Percentiles rank a stretch among this genome's conserved stretches.
Conservation (phyloP, 2,329 filamentous ascomycete genomes). For the Aureobasidium leucospermi region DNA sequence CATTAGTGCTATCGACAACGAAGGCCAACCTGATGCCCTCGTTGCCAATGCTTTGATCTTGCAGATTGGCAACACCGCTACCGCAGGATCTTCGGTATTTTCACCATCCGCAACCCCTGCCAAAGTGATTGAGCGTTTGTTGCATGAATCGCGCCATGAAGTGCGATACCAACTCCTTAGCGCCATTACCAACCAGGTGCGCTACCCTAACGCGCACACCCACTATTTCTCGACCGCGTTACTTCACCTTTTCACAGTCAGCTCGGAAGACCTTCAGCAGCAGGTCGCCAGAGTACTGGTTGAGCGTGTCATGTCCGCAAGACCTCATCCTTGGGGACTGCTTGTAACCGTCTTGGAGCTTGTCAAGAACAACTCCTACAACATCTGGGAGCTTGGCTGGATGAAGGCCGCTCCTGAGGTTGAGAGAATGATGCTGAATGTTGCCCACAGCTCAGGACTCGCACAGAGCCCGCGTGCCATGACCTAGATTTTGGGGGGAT, state of each 20-base stretch:
- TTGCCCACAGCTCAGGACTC: constrained; percentile 18
- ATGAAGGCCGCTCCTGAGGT: constrained; percentile 87
- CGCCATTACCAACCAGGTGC: constrained; percentile 84
- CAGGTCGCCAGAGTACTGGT: constrained; percentile 83
- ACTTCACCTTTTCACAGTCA: constrained; percentile 66
- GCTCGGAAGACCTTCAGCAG: constrained; percentile 71
- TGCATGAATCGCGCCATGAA: constrained; percentile 52
- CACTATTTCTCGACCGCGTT: constrained; percentile 86
- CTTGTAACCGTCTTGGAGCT: constrained; percentile 83
- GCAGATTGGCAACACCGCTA: constrained; percentile 69
- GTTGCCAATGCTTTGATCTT: constrained; percentile 78
- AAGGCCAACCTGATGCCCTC: constrained; percentile 48
- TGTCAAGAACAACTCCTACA: constrained; percentile 81
- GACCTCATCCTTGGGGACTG: constrained; percentile 93
- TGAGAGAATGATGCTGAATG: constrained; percentile 27
- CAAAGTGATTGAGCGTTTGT: constrained; percentile 65
- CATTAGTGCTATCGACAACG: constrained; percentile 61
- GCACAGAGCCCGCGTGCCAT: constrained; percentile 13
- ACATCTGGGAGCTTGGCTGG: constrained; percentile 88
- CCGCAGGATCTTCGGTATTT: constrained; percentile 58
- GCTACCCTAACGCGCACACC: constrained; percentile 82
- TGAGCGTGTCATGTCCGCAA: constrained; percentile 79
- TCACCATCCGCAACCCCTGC: constrained; percentile 59
- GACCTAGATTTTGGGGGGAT: constrained; percentile 6
- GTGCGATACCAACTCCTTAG: constrained; percentile 67